These are phyloP conservation scores for Phytophthora niederhauseri DNA, from an alignment of 352 stramenopile genomes.

Conservation along the genomic window DNA sequence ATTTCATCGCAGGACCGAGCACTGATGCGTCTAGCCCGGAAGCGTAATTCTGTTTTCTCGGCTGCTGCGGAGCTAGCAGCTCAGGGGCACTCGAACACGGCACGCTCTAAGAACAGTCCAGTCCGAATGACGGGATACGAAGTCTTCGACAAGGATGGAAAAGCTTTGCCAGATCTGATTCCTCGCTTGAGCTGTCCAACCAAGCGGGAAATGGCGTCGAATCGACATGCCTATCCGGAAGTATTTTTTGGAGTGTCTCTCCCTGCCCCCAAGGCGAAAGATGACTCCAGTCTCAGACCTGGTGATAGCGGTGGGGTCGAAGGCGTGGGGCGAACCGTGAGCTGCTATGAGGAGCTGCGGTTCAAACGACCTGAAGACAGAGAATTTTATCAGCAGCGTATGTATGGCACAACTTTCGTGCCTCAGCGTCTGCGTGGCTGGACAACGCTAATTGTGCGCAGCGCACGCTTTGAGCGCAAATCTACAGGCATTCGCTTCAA, in stretches of 20 bases:
- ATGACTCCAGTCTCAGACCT: neutral
- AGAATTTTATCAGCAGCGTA: conserved; percentile 53
- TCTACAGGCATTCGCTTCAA: conserved; percentile 69
- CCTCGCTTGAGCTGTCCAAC: conserved; percentile 38
- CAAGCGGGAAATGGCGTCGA: conserved; percentile 31
- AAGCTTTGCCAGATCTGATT: conserved; percentile 35
- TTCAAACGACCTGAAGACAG: conserved; percentile 47
- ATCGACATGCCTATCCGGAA: conserved; percentile 25
- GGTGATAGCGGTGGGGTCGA: conserved; percentile 1
- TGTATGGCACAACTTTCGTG: conserved; percentile 64
- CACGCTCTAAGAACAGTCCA: conserved; percentile 7
- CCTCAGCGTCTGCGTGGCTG: conserved; percentile 47
- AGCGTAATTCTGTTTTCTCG: conserved; percentile 61
- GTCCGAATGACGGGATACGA: conserved; percentile 37
- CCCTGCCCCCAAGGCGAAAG: conserved; percentile 24
- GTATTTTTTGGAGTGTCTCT: conserved; percentile 48
- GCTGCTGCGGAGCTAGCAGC: conserved; percentile 27
- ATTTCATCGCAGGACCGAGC: conserved; percentile 44
- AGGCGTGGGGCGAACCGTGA: conserved; percentile 15
- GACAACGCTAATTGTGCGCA: conserved; percentile 52
- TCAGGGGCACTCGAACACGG: conserved; percentile 2
- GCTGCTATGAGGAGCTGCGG: conserved; percentile 48
- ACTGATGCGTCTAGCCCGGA: conserved; percentile 59
- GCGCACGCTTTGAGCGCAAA: conserved; percentile 59
- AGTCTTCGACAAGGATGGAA: conserved; percentile 37